Evolutionary conservation across 805 yeast species (phyloP).

Genomic region (Wickerhamiella vanderwaltii): DNA sequence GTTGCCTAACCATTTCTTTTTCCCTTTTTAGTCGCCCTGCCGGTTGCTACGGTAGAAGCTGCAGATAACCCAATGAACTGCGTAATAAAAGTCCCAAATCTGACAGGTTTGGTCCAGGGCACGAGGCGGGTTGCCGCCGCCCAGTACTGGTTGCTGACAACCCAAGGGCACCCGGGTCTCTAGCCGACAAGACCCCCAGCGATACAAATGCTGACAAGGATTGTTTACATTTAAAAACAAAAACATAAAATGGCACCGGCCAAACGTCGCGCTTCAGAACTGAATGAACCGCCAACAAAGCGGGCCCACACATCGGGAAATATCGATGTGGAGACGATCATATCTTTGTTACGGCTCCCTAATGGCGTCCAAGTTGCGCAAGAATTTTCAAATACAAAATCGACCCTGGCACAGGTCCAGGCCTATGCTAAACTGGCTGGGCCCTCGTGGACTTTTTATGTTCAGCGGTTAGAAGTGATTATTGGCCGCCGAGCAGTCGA

Average conservation of each 20-base stretch:
- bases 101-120: no score
- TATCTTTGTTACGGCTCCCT: slow-evolving; percentile 57
- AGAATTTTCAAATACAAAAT: slow-evolving; percentile 61
- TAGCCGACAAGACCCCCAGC: no score
- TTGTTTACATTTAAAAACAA: slow-evolving; percentile 13
- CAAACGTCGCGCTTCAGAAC: slow-evolving; percentile 9
- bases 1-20: no score
- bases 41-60: no score
- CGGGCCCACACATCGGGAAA: background rate
- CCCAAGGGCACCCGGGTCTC: no score
- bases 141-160: no score
- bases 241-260: slow-evolving; percentile 8
- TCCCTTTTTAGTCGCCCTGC: no score
- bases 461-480: slow-evolving; percentile 57
- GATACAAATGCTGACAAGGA: no score
- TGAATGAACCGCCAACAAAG: slow-evolving; percentile 5
- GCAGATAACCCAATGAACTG: no score
- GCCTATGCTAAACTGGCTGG: slow-evolving; percentile 98
- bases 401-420: slow-evolving; percentile 63
- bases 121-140: no score
- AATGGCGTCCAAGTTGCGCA: slow-evolving; percentile 62
- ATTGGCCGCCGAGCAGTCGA: slow-evolving; percentile 73
- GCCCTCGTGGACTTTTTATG: slow-evolving; percentile 83
- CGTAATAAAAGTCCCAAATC: no score
- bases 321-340: slow-evolving; percentile 33